phyloP scores from a whole-genome alignment of 441 rosid species.

The Jatropha podagrica region DNA sequence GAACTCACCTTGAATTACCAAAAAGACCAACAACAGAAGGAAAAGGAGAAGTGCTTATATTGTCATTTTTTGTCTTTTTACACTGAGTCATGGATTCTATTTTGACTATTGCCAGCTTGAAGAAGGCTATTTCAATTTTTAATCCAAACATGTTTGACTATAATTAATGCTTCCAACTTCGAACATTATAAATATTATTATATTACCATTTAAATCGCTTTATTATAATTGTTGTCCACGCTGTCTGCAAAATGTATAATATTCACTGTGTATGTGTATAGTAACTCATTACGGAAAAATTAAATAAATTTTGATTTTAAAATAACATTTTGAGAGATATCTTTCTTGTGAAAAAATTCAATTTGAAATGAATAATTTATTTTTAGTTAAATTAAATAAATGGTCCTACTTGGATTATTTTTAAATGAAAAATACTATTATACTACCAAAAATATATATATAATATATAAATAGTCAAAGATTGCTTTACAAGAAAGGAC shows the following conservation, averaged over 20 bases:
- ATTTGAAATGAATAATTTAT: too few relatives aligned
- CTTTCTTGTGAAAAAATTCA: too few relatives aligned
- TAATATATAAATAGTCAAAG: neutral
- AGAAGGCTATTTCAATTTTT: neutral
- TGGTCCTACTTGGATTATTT: neutral
- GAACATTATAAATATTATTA: neutral
- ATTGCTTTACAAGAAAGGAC: conserved; percentile 7
- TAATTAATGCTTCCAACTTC: neutral
- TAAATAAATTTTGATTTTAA: too few relatives aligned
- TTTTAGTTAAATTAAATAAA: too few relatives aligned
- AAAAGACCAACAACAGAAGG: neutral
- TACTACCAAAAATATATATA: too few relatives aligned
- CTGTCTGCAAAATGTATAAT: too few relatives aligned
- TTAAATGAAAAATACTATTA: neutral
- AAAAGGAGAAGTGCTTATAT: neutral
- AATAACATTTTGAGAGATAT: too few relatives aligned
- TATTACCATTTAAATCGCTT: too few relatives aligned
- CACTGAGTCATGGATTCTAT: conserved; percentile 8
- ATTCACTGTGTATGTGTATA: too few relatives aligned
- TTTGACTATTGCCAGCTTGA: neutral
- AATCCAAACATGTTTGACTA: neutral
- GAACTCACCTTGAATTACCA: neutral
- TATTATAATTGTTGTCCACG: too few relatives aligned
- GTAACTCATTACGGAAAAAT: too few relatives aligned
- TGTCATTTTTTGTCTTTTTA: conserved; percentile 14